Base-by-base conservation (phyloP, 306 rosid species). In the Rosa lucieae region DNA sequence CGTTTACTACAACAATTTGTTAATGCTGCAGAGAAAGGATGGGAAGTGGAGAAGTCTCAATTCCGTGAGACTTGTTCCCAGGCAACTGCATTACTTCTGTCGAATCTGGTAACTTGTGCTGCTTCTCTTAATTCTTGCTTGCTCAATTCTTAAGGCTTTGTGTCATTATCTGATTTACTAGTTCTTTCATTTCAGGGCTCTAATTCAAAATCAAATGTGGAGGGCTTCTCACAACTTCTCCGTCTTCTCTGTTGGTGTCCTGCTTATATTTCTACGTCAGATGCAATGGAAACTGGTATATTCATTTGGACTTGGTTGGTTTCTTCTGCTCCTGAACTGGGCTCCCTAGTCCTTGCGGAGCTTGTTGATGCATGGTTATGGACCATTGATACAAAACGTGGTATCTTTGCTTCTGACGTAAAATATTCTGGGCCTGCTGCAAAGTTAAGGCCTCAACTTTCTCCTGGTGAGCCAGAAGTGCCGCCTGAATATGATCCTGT, bases 161-260 rank as follows among this genome's bases (percentile, higher is more conserved):
- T 83, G 69, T 32, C 65, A 72, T 84, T 53, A 23, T 84, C 84
- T 82, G 79, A 86, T 61, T 49, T 13, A 11, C 79, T 46, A 76
- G 68, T 70, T 79, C 66, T 43, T 73, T 29, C 80, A 80, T 84
- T 86, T 77, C 96, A 95, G 99, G 93, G 86, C 76, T 90, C 97
- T 69, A 93, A 89, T 80, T 89, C 97, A 83, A 95, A 90, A 87
- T 83, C 94, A 46, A 93, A 93, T 55, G 63, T 89, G 68, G 98
- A 95, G 89, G 97, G 96, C 84, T 95, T 93, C 89, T 93, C 98
- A 52, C 99, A 93, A 88, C 99, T 95, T 82, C 92, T 95, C 29
- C 98, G 98, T 77, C 99, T 95, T 76, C 98, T 95, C 78, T 95
- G 99, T 84, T 95, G 99, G 99, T 95, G 99, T 85, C 98, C 99